A percentile compares a stretch with the other conserved stretches of the same genome.
Conservation (phyloP, 2,329 filamentous ascomycete species). For the Fusarium oxysporum region DNA sequence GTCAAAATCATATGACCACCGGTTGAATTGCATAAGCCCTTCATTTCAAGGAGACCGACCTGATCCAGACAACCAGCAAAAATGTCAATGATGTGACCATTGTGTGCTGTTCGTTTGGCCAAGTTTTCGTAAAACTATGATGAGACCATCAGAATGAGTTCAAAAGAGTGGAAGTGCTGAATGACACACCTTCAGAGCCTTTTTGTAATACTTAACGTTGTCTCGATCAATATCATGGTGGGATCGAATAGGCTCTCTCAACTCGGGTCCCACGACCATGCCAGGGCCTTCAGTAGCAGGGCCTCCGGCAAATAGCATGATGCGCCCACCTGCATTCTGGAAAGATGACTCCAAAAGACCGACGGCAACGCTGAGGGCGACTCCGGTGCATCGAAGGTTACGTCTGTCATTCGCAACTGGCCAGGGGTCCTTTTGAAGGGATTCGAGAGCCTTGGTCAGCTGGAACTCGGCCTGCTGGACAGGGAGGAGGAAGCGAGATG, state of each 20-base stretch:
- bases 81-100: constrained; percentile 96
- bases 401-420: constrained; percentile 94
- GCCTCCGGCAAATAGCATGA: constrained; percentile 97
- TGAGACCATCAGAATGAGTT: constrained; percentile 42
- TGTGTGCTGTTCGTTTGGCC: constrained; percentile 93
- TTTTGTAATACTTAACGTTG: constrained; percentile 99
- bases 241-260: constrained; percentile 95
- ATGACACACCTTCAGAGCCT: constrained; percentile 83
- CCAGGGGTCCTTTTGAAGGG: constrained; percentile 97
- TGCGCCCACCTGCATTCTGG: constrained; percentile 92
- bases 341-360: constrained; percentile 94
- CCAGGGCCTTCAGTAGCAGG: constrained; percentile 96
- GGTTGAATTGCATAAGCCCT: constrained; percentile 93
- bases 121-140: constrained; percentile 90
- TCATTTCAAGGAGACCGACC: constrained; percentile 98
- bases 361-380: constrained; percentile 94
- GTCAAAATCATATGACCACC: constrained; percentile 98
- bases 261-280: constrained; percentile 94
- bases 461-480: constrained; percentile 98
- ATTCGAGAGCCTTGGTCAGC: constrained; percentile 94
- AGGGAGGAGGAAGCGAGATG: constrained; percentile 90
- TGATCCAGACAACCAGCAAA: constrained; percentile 98
- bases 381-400: constrained; percentile 90
- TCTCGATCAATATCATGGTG: constrained; percentile 99
- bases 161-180: neutral